A percentile compares a stretch with the other conserved stretches of the same genome.
Evolutionary conservation across 139 green algal species (phyloP).

Genomic region (Chlamydomonas urium): DNA sequence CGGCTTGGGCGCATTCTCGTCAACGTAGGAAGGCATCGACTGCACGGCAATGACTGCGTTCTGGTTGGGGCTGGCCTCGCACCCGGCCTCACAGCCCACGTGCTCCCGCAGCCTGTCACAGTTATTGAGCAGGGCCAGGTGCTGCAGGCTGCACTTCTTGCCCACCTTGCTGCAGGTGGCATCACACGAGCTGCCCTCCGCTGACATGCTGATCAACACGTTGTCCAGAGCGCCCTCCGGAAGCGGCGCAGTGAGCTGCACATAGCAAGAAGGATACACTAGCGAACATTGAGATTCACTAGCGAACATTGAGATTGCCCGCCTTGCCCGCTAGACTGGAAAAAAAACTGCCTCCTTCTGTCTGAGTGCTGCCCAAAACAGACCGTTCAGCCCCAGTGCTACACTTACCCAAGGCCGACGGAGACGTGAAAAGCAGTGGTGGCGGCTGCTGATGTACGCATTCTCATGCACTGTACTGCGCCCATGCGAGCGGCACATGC

Average conservation of each 20-base stretch:
- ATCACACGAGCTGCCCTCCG: conserved; percentile 39
- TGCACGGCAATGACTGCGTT: not conserved
- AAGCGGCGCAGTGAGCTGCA: conserved; percentile 46
- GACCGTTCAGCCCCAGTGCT: not conserved
- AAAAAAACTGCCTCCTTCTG: not conserved
- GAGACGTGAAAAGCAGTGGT: conserved; percentile 70
- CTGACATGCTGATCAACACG: conserved; percentile 31
- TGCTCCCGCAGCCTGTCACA: conserved; percentile 65
- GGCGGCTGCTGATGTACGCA: conserved; percentile 57
- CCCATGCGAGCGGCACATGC: conserved; percentile 64
- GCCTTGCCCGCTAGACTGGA: too few species aligned
- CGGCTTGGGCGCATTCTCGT: conserved; percentile 53
- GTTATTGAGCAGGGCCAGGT: conserved; percentile 55
- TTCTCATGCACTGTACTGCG: conserved; percentile 78
- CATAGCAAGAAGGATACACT: not conserved
- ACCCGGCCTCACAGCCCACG: conserved; percentile 31
- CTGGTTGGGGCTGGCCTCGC: not conserved
- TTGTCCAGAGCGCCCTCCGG: conserved; percentile 32
- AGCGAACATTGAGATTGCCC: too few species aligned
- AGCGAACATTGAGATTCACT: not conserved
- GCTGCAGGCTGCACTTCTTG: conserved; percentile 32
- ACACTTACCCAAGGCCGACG: conserved; percentile 31
- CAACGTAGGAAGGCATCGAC: conserved; percentile 50
- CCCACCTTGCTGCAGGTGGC: conserved; percentile 32
- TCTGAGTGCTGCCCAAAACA: not conserved